Conservation (phyloP, 2,329 filamentous ascomycete species). For the Scleromitrula shiraiana region DNA sequence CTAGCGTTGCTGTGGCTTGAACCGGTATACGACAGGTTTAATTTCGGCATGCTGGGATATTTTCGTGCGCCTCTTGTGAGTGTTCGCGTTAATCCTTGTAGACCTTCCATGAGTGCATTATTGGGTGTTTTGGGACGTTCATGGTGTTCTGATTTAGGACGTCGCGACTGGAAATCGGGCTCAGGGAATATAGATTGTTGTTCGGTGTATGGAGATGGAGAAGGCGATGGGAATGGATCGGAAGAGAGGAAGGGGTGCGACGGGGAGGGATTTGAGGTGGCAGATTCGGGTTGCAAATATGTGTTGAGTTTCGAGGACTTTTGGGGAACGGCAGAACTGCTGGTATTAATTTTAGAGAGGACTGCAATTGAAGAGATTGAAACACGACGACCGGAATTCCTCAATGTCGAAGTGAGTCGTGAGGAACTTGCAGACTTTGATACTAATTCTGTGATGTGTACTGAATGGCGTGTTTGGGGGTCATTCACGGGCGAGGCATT, state of each 20-base stretch:
- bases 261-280: not conserved
- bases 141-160: conserved; percentile 1
- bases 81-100: conserved; percentile 6
- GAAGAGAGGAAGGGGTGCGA: conserved; percentile 22
- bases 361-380: conserved; percentile 16
- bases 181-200: not conserved
- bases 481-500: not conserved
- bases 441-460: conserved; percentile 1
- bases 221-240: conserved; percentile 22
- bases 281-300: conserved; percentile 4
- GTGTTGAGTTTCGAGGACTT: conserved; percentile 6
- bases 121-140: conserved; percentile 10
- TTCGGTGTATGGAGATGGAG: conserved; percentile 1
- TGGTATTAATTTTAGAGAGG: conserved; percentile 6
- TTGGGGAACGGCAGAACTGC: not conserved
- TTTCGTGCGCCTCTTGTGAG: conserved; percentile 1
- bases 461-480: conserved; percentile 3
- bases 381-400: conserved; percentile 2
- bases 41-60: conserved; percentile 9
- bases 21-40: conserved; percentile 4
- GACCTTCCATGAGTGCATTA: conserved; percentile 7
- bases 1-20: not conserved
- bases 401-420: not conserved
- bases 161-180: conserved; percentile 3
- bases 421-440: conserved; percentile 1